Base-by-base conservation (phyloP, 495 filamentous ascomycete genomes). In the Neurospora sp. region DNA sequence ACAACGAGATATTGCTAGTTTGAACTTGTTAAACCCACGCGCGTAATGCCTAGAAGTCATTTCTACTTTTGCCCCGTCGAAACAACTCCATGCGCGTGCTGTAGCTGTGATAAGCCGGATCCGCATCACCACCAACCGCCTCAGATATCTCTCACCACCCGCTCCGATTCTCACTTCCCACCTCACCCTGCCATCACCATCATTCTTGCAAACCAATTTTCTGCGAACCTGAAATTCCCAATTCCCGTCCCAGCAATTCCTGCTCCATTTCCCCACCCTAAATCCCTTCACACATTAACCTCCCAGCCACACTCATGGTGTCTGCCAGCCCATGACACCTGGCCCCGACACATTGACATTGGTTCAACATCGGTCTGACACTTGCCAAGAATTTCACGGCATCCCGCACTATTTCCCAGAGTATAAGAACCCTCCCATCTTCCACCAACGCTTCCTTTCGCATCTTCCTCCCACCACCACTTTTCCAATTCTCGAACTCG, bases 261-360 rank as follows among this genome's bases (percentile, higher is more conserved):
- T 35, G 14, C 27, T 6, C 3, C 27, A 1, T 0, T 37, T 31
- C 27, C 27, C 53, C 53, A 66, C 53, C 20, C 53, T 2, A 31
- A 61, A 14, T 5, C 22, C 9, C 11, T 61, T 61, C 22, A 16
- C 53, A 18, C 27, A 61, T 35, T 5, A 7, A 8, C 6, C 6
- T 61, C 53, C 53, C 22, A 61, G 27, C 53, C 27, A 61, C 53
- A 59, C 14, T 66, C 53, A 35, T 66, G 27, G 27, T 35, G 53
- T 66, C 31, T 66, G 53, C 53, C 53, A 66, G 53, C 53, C 27
- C 53, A 66, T 35, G 27, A 66, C 53, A 66, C 53, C 53, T 66
- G 53, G 20, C 27, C 14, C 14, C 53, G 31, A 66, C 27, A 66
- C 22, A 61, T 18, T 8, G 14, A 66, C 53, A 66, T 66, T 35